Conservation (phyloP, 768 basidiomycete species). For the Exidia glandulosa region DNA sequence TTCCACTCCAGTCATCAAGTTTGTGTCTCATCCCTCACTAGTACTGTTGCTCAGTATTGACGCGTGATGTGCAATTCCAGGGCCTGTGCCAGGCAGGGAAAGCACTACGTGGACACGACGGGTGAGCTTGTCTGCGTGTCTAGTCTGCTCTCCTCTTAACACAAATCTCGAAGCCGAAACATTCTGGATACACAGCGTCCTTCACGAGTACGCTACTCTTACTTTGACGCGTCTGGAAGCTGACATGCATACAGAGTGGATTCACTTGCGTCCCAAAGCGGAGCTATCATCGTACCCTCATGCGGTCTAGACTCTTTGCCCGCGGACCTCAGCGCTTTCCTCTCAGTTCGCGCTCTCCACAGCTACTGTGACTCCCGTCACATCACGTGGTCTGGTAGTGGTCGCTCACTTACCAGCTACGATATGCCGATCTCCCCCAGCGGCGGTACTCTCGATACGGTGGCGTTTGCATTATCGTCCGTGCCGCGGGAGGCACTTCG, state of each 20-base stretch:
- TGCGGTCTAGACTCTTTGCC: slow-evolving; percentile 74
- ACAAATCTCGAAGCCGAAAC: slow-evolving; percentile 34
- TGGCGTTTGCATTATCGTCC: slow-evolving; percentile 12
- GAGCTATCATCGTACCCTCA: slow-evolving; percentile 66
- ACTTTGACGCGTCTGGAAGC: background rate
- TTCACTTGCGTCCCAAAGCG: slow-evolving; percentile 55
- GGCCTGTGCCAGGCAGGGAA: slow-evolving; percentile 61
- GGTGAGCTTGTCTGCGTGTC: slow-evolving; percentile 12
- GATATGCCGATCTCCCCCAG: slow-evolving; percentile 49
- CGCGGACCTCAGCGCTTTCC: slow-evolving; percentile 56
- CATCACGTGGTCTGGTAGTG: slow-evolving; percentile 19
- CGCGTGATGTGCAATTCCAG: slow-evolving; percentile 18
- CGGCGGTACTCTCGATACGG: slow-evolving; percentile 46
- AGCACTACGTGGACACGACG: slow-evolving; percentile 80
- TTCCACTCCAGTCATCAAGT: slow-evolving; percentile 65
- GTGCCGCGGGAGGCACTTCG: slow-evolving; percentile 18
- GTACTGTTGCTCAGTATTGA: background rate
- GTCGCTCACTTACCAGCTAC: slow-evolving; percentile 15
- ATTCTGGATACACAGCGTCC: slow-evolving; percentile 53
- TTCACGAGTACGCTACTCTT: slow-evolving; percentile 30
- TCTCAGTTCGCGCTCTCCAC: slow-evolving; percentile 62
- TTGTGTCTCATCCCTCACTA: slow-evolving; percentile 12
- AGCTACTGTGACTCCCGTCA: slow-evolving; percentile 14
- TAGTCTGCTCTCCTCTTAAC: background rate
- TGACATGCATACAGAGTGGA: slow-evolving; percentile 40